Evolutionary conservation across 331 rosid species (phyloP).

Genomic region (Malus hybrid): DNA sequence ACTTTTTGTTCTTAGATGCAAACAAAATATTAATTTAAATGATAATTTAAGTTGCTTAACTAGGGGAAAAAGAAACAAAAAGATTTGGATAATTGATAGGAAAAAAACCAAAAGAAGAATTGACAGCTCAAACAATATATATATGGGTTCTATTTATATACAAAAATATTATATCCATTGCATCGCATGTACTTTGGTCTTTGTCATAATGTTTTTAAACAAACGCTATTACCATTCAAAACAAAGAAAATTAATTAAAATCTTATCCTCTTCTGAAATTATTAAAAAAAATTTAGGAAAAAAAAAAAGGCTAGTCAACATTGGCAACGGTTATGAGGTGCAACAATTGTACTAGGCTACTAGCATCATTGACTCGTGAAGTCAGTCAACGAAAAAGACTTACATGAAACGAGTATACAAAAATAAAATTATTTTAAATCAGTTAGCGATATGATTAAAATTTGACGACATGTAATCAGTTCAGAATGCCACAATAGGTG

Average conservation of each 20-base stretch:
- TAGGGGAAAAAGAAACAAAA: not conserved
- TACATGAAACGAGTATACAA: no score
- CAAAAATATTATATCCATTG: not conserved
- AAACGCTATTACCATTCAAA: not conserved
- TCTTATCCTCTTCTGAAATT: not conserved
- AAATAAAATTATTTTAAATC: no score
- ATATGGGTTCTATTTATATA: not conserved
- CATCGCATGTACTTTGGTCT: not conserved
- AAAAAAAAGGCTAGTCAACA: not conserved
- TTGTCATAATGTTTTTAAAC: not conserved
- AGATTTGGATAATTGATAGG: not conserved
- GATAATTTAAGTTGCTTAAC: constrained; percentile 1
- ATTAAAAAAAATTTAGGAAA: not conserved
- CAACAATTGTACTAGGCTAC: not conserved
- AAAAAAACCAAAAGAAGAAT: not conserved
- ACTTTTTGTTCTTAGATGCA: not conserved
- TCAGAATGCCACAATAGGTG: no score
- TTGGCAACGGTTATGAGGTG: not conserved
- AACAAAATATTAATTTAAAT: not conserved
- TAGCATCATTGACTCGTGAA: no score
- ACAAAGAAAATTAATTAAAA: not conserved
- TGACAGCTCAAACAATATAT: not conserved
- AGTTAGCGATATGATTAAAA: no score
- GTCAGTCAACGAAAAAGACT: no score
- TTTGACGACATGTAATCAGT: no score